Conservation (phyloP, 129 eudicot genomes). For the Pittosporum tobira region DNA sequence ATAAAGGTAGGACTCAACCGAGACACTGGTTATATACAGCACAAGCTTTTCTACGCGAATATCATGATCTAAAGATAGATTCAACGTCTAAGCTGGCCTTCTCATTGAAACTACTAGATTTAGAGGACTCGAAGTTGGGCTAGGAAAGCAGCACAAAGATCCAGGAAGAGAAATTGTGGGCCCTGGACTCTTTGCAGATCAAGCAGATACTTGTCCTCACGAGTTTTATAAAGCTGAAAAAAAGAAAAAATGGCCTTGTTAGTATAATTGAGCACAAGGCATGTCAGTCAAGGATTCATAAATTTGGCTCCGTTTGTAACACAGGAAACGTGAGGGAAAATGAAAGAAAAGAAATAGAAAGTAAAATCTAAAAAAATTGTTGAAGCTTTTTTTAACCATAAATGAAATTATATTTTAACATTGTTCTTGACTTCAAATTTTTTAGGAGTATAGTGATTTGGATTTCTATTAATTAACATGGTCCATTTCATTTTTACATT, state of each 20-base stretch:
- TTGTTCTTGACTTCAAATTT: no score
- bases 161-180: constrained; percentile 81
- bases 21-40: constrained; percentile 41
- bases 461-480: no score
- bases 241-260: background rate
- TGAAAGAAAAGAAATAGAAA: no score
- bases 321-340: background rate
- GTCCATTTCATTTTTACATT: no score
- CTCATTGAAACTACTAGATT: constrained; percentile 22
- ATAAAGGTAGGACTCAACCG: constrained; percentile 12
- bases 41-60: constrained; percentile 31
- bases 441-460: no score
- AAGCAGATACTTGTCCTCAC: constrained; percentile 84
- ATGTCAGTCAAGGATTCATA: background rate
- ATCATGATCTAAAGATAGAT: constrained; percentile 18
- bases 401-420: no score
- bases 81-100: constrained; percentile 33
- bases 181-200: constrained; percentile 94
- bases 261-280: constrained; percentile 1
- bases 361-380: no score
- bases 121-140: constrained; percentile 90
- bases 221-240: constrained; percentile 85
- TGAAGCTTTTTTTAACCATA: no score
- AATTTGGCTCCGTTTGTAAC: background rate
- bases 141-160: constrained; percentile 91